phyloP scores from a whole-genome alignment of 768 basidiomycete genomes.

The Fomitopsis pulvina region DNA sequence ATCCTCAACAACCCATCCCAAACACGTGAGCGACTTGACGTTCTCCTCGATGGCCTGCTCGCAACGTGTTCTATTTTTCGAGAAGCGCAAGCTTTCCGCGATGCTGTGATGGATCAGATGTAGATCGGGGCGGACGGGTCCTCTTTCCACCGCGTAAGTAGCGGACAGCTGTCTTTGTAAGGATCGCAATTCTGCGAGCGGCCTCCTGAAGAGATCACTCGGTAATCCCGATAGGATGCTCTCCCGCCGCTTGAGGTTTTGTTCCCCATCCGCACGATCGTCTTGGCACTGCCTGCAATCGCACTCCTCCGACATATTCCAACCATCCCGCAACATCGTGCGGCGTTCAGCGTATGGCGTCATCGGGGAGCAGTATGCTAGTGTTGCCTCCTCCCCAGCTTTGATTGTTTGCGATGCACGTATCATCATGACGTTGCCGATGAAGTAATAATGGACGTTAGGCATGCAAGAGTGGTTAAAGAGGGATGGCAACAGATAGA shows the following conservation, averaged over 20 bases:
- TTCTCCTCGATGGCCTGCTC: neutral
- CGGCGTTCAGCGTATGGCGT: slow-evolving; percentile 5
- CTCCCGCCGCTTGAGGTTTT: slow-evolving; percentile 1
- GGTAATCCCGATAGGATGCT: neutral
- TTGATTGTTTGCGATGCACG: slow-evolving; percentile 21
- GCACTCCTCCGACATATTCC: slow-evolving; percentile 11
- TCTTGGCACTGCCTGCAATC: slow-evolving; percentile 11
- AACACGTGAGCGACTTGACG: neutral
- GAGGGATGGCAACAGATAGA: slow-evolving; percentile 25
- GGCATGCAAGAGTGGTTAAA: slow-evolving; percentile 29
- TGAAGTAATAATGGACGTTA: slow-evolving; percentile 17
- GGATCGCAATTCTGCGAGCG: neutral
- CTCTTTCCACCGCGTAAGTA: neutral
- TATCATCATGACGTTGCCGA: slow-evolving; percentile 26
- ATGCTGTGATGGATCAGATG: neutral
- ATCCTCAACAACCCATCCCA: neutral
- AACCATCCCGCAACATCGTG: neutral
- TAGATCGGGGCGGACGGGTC: neutral
- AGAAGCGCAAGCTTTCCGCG: neutral
- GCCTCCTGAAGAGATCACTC: neutral
- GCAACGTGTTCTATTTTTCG: neutral
- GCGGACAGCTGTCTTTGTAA: neutral
- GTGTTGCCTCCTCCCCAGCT: slow-evolving; percentile 21
- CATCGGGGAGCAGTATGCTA: neutral
- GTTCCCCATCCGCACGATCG: slow-evolving; percentile 9